A percentile compares a stretch with the other conserved stretches of the same genome.
Evolutionary conservation across 2,329 filamentous ascomycete species (phyloP).

Genomic region (Aspergillus pseudoglaucus): DNA sequence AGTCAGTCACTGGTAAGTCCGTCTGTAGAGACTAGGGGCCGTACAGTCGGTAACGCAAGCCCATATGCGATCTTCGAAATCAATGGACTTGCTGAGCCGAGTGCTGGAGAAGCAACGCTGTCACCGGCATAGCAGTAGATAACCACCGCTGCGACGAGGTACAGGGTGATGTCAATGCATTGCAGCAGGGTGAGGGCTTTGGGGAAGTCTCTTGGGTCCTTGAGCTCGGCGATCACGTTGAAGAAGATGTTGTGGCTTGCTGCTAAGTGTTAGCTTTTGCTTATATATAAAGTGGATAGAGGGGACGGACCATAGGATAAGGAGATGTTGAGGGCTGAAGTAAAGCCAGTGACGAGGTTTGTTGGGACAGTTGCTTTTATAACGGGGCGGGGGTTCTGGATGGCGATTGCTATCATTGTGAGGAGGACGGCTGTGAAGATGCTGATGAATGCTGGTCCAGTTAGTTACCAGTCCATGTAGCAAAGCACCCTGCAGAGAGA

Average conservation of each 20-base stretch:
- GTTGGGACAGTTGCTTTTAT: too few relatives aligned
- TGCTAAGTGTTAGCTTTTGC: conserved; percentile 2
- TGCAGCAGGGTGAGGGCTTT: conserved; percentile 60
- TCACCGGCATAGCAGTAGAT: conserved; percentile 62
- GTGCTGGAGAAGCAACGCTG: conserved; percentile 57
- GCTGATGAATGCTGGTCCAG: conserved; percentile 47
- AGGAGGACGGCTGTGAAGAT: conserved; percentile 47
- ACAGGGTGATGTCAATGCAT: conserved; percentile 54
- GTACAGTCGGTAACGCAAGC: conserved; percentile 57
- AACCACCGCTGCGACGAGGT: conserved; percentile 58
- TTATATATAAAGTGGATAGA: neutral
- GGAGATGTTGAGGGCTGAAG: neutral
- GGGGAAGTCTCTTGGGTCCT: conserved; percentile 53
- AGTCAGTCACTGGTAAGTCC: too few relatives aligned
- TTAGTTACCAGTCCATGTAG: neutral
- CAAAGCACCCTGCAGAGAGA: too few relatives aligned
- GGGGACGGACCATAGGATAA: neutral
- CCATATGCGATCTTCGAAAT: conserved; percentile 62
- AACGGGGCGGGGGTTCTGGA: conserved; percentile 10
- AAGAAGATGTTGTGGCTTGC: conserved; percentile 61
- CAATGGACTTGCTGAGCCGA: conserved; percentile 52
- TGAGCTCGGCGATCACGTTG: conserved; percentile 58
- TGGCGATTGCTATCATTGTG: conserved; percentile 13
- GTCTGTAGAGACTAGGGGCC: too few relatives aligned
- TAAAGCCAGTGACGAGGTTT: neutral